Conservation (phyloP, 805 yeast species). For the Wickerhamomyces ciferrii region DNA sequence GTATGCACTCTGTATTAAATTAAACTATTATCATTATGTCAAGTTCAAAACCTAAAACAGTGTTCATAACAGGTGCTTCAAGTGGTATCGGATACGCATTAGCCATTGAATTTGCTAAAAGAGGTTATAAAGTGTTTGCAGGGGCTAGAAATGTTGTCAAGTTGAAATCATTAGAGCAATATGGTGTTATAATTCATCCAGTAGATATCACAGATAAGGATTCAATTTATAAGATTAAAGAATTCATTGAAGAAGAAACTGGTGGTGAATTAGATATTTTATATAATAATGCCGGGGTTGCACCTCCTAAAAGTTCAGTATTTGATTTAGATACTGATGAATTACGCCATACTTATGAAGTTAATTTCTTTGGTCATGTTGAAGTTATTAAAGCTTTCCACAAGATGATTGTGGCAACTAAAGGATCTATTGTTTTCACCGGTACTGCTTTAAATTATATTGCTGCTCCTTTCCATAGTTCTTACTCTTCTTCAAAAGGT, state of each 20-base stretch:
- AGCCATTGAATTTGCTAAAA: slow-evolving; percentile 36
- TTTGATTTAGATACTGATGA: slow-evolving; percentile 24
- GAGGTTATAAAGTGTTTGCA: slow-evolving; percentile 30
- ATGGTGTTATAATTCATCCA: slow-evolving; percentile 25
- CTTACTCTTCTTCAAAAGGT: slow-evolving; percentile 33
- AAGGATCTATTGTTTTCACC: slow-evolving; percentile 34
- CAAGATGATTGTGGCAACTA: slow-evolving; percentile 24
- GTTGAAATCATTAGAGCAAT: slow-evolving; percentile 25
- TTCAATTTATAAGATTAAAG: slow-evolving; percentile 21
- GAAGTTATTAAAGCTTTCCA: slow-evolving; percentile 28
- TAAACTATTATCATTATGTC: too few relatives aligned
- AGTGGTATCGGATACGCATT: slow-evolving; percentile 52
- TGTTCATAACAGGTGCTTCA: slow-evolving; percentile 56
- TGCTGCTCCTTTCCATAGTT: slow-evolving; percentile 28
- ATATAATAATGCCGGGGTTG: slow-evolving; percentile 36
- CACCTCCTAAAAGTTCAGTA: slow-evolving; percentile 20
- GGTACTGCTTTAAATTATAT: slow-evolving; percentile 26
- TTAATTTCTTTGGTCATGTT: slow-evolving; percentile 37
- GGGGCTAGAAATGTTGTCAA: slow-evolving; percentile 25
- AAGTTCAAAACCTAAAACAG: slow-evolving; percentile 20
- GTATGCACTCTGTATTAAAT: too few relatives aligned
- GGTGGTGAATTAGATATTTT: slow-evolving; percentile 31
- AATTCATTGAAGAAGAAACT: slow-evolving; percentile 20
- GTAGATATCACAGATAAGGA: slow-evolving; percentile 30
- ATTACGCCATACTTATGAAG: slow-evolving; percentile 20